Evolutionary conservation across 2,329 filamentous ascomycete species (phyloP).

Genomic region (Neofusicoccum laricinum): DNA sequence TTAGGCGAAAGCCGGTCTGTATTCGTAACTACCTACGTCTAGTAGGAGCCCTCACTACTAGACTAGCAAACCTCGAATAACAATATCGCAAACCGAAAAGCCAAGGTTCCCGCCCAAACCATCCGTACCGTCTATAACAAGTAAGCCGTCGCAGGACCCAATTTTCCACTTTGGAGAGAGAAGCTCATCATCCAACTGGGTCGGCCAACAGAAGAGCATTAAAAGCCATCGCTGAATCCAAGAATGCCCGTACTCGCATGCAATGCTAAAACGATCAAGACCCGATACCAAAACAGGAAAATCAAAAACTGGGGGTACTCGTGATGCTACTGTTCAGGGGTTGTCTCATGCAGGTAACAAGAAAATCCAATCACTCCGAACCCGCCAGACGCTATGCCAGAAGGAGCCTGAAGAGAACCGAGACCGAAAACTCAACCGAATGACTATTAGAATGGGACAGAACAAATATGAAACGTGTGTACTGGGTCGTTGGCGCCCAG

Average conservation of each 20-base stretch:
- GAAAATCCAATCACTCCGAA: background rate
- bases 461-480: background rate
- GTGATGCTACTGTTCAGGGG: constrained; percentile 7
- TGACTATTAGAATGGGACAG: background rate
- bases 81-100: background rate
- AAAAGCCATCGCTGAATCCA: constrained; percentile 2
- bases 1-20: background rate
- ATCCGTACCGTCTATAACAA: constrained; percentile 11
- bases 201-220: background rate
- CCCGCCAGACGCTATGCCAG: constrained; percentile 13
- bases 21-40: constrained; percentile 2
- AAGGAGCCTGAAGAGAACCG: constrained; percentile 8
- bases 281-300: background rate
- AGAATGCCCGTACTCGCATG: background rate
- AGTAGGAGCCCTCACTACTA: background rate
- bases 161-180: background rate
- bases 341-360: constrained; percentile 12
- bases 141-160: background rate
- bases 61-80: background rate
- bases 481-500: background rate
- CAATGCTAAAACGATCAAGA: background rate
- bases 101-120: background rate
- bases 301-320: background rate
- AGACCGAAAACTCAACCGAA: background rate
- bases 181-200: background rate